Base-by-base conservation (phyloP, 495 filamentous ascomycete species). In the Daldinia decipiens region DNA sequence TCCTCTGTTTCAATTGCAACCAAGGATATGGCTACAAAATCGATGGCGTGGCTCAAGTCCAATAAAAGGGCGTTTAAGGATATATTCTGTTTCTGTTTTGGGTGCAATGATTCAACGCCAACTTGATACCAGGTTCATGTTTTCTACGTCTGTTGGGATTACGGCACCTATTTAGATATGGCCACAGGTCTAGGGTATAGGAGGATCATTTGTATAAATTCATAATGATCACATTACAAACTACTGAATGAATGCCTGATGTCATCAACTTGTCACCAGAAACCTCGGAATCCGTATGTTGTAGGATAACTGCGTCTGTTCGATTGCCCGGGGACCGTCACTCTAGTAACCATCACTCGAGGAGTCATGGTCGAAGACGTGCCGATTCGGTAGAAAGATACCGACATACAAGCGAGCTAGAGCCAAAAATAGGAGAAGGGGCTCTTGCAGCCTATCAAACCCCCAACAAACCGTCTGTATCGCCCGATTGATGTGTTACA, bases 51-150 rank as follows among this genome's bases (percentile, higher is more conserved):
- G 38, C 39, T 53, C 27, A 21, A 31, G 39, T 15, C 36, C 31
- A 15, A 59, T 19, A 34, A 52, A 63, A 64, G 7, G 66, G 66
- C 43, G 66, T 69, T 69, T 15, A 3, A 17, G 45, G 26, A 31
- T 59, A 19, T 65, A 12, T 59, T 58, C 17, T 36, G 34, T 38
- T 45, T 69, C 29, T 59, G 8, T 26, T 63, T 53, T 34, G 26
- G 47, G 38, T 27, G 51, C 38, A 50, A 60, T 32, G 50, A 60
- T 58, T 63, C 54, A 40, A 50, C 45, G 21, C 24, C 39, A 43
- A 53, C 54, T 59, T 55, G 67, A 60, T 70, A 70, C 61, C 67
- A 70, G 51, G 31, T 64, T 47, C 7, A 40, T 36, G 27, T 59
- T 66, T 65, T 9, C 12, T 32, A 50, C 50, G 40, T 65, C 27